Evolutionary conservation across 257 asterid species (phyloP), one percentile per base, ranked within the genome.

Genomic region (Thymus quinquecostatus): DNA sequence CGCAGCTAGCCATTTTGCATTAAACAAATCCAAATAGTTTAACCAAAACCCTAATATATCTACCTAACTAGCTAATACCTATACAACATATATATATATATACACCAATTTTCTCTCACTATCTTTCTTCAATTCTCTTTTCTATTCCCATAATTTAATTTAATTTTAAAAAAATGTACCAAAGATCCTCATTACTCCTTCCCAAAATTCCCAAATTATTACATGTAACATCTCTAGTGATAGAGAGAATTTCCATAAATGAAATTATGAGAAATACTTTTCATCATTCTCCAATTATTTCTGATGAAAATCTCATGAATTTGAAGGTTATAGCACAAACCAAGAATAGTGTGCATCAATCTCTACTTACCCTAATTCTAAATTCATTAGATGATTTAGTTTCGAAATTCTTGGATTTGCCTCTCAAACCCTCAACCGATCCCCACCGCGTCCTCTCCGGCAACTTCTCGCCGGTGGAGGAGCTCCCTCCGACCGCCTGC

Each of bases 171-270:
- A 47, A 38, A 14, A 85, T 85, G 90, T 77, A 65, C 50, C 57
- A 81, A 9, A 63, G 77, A 8, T 81, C 87, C 56, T 72, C 77
- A 14, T 58, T 83, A 63, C 72, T 66, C 81, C 78, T 72, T 29
- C 68, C 71, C 10, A 34, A 41, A 57, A 5, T 2, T 33, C 41
- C 49, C 28, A 10, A 28, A 33, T 13, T 53, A 66, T 7, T 62
- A 4, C 66, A 71, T 3, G 27, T 75, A 5, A 53, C 80, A 50
- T 66, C 78, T 0, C 64, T 67, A 3, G 60, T 69, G 11, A 21
- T 2, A 8, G 30, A 53, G 3, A 53, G 7, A 7, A 6, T 6
- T 21, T n/a, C 2, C 32, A 7, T 21, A 14, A 7, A 29, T 21
- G 21, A 60, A 75, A 67, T 51, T 77, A 76, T 8, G 81, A 81